Base-by-base conservation (phyloP, 2,329 filamentous ascomycete genomes). In the Thelonectria rubi region DNA sequence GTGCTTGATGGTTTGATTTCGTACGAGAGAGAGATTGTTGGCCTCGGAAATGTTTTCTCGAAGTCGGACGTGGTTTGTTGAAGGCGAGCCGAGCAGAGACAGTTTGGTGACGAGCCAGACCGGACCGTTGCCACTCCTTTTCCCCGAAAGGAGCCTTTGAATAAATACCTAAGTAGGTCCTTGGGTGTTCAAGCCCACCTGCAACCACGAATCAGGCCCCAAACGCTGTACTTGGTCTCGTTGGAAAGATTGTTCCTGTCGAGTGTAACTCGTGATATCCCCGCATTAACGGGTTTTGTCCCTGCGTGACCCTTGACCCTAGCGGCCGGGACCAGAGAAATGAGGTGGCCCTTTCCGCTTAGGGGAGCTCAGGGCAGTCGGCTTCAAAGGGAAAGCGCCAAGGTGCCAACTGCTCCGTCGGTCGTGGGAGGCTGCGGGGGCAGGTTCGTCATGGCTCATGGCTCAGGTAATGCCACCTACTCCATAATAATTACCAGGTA, bases 361-460 rank as follows among this genome's bases (percentile, higher is more conserved):
- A 14, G 47, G 42, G 55, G 48, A 58, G 48, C 20, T 46, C 40
- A 46, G 55, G 52, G 52, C 43, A 21, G 43, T 3, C 21, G 21
- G 21, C 21, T 30, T 30, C 8, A 9, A 32, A 17, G 12, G 30
- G 34, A 11, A 37, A 37, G 26, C 5, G 26, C 26, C 10, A 30
- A 30, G 39, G 21, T 58, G 42, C 42, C 49, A 32, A n/a, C n/a
- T n/a, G n/a, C n/a, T n/a, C n/a, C n/a, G n/a, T n/a, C n/a, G n/a
- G n/a, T n/a, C n/a, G n/a, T 37, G 17, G 26, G 20, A 37, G 40
- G 47, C 26, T 50, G 47, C 39, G 52, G 58, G 26, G 47, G 58
- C 20, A 40, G 40, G 50, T 47, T 54, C 57, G 51, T 55, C 57
- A 55, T 60, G 45, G 50, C 37, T 37, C 34, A 37, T 37, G 34